These are phyloP conservation scores for Ophiostoma novo-ulmi DNA, from an alignment of 2,329 filamentous ascomycete species.

Conservation along the genomic window DNA sequence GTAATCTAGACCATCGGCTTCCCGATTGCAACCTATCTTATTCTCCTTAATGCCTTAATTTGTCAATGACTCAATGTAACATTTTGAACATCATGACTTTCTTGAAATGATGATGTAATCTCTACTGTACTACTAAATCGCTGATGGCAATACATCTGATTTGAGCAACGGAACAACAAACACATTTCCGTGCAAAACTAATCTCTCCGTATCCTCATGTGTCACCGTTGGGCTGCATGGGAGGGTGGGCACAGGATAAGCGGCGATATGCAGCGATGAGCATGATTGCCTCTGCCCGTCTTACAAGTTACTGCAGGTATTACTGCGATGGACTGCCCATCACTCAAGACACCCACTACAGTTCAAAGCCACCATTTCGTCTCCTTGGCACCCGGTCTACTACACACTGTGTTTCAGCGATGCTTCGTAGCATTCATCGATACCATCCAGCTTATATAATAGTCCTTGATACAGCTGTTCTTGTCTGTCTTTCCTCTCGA, in stretches of 20 bases:
- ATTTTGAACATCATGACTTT: background rate
- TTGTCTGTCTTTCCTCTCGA: background rate
- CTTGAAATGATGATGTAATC: background rate
- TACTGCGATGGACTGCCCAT: background rate
- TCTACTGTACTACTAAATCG: too few relatives aligned
- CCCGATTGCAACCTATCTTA: background rate
- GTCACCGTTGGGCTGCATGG: background rate
- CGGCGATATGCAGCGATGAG: constrained; percentile 2
- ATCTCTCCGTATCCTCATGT: background rate
- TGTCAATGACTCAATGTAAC: background rate
- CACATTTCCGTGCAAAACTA: background rate
- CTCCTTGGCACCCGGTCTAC: background rate
- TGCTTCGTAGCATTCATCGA: background rate
- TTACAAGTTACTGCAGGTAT: background rate
- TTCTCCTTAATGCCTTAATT: background rate
- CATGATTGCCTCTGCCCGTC: background rate
- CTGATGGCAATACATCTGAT: background rate
- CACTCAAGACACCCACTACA: background rate
- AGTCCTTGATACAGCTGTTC: background rate
- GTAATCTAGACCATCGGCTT: background rate
- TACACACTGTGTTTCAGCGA: too few relatives aligned
- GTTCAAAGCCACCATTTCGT: background rate
- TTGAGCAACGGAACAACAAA: background rate
- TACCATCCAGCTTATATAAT: background rate
- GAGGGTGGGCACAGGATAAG: background rate